Conservation (phyloP, 495 filamentous ascomycete species). For the Terfezia boudieri region DNA sequence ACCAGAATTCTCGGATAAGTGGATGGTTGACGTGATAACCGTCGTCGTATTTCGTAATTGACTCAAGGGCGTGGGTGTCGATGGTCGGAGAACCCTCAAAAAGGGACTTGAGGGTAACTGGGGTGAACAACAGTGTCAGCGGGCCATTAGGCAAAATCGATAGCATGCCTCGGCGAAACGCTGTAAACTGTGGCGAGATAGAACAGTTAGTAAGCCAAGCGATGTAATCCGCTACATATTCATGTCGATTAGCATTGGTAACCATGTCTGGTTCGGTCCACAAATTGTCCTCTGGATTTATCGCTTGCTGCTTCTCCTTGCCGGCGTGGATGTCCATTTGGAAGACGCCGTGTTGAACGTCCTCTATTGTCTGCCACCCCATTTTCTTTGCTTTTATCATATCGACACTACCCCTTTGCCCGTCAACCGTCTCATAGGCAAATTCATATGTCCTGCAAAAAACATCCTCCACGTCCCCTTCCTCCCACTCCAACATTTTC, state of each 20-base stretch:
- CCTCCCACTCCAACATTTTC: slow-evolving; percentile 46
- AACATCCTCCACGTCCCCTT: slow-evolving; percentile 59
- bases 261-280: slow-evolving; percentile 35
- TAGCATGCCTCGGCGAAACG: slow-evolving; percentile 65
- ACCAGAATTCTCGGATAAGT: slow-evolving; percentile 64
- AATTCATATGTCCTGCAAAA: slow-evolving; percentile 71
- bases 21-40: slow-evolving; percentile 47
- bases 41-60: slow-evolving; percentile 47
- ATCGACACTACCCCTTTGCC: slow-evolving; percentile 30
- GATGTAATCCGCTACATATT: slow-evolving; percentile 75
- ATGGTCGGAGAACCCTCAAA: slow-evolving; percentile 68
- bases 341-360: slow-evolving; percentile 5
- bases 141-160: slow-evolving; percentile 47
- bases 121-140: slow-evolving; percentile 35
- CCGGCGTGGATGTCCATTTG: background rate
- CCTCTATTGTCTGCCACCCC: slow-evolving; percentile 11
- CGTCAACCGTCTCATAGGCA: slow-evolving; percentile 43
- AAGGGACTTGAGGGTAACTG: slow-evolving; percentile 44
- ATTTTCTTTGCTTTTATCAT: slow-evolving; percentile 24
- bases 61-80: slow-evolving; percentile 45
- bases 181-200: slow-evolving; percentile 50
- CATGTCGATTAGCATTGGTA: slow-evolving; percentile 50
- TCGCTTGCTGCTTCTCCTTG: background rate
- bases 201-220: slow-evolving; percentile 61
- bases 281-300: background rate